phyloP scores from a whole-genome alignment of 2,329 filamentous ascomycete genomes.

The Teratosphaeriaceae sp. region DNA sequence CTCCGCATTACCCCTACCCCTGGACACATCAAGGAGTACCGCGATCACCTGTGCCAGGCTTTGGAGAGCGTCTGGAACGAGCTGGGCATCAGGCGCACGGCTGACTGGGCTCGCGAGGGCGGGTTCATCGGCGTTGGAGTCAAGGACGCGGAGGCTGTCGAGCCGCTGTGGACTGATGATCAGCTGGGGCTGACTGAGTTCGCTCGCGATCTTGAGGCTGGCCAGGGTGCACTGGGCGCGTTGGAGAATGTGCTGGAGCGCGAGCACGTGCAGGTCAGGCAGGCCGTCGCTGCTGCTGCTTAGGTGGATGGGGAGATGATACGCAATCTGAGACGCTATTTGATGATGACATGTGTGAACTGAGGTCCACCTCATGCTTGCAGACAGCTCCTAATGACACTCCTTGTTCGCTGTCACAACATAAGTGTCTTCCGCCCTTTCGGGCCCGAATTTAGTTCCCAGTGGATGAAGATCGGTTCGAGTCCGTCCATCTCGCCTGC shows the following conservation, averaged over 20 bases:
- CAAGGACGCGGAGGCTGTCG: conserved; percentile 49
- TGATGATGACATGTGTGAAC: background rate
- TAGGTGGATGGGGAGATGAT: conserved; percentile 4
- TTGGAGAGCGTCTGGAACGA: conserved; percentile 84
- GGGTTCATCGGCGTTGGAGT: conserved; percentile 94
- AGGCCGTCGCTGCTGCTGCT: conserved; percentile 38
- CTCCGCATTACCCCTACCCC: conserved; percentile 94
- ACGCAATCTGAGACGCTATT: background rate
- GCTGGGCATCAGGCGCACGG: conserved; percentile 85
- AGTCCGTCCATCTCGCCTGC: too few species aligned
- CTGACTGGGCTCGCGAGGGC: conserved; percentile 82
- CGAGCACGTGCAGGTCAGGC: conserved; percentile 37
- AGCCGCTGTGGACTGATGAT: conserved; percentile 84
- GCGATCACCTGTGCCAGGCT: conserved; percentile 76
- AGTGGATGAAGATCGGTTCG: too few species aligned
- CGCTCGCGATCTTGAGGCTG: conserved; percentile 52
- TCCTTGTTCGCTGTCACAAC: conserved; percentile 7
- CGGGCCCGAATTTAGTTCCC: too few species aligned
- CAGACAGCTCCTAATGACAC: conserved; percentile 11
- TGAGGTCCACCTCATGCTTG: background rate
- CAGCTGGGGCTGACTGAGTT: conserved; percentile 74
- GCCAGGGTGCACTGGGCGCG: conserved; percentile 37
- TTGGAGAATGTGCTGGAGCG: conserved; percentile 44
- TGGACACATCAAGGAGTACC: conserved; percentile 77
- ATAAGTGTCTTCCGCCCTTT: background rate